These are phyloP conservation scores for Tetrapyrgos nigripes DNA, from an alignment of 1,284 basidiomycete species.

Conservation along the genomic window DNA sequence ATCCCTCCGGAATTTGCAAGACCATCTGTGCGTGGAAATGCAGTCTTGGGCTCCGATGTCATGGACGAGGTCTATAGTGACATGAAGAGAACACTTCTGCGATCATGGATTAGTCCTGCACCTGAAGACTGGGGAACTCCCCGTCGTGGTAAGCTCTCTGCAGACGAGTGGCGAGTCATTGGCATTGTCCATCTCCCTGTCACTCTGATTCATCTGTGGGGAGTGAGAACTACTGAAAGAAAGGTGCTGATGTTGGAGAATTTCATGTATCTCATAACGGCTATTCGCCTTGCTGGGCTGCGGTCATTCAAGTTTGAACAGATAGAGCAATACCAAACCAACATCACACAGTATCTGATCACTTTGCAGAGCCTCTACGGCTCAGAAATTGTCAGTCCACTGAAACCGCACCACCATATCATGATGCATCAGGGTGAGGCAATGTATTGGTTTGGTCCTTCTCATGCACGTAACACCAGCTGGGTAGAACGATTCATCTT, in stretches of 20 bases:
- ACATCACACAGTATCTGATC: background rate
- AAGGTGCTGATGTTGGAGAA: conserved; percentile 30
- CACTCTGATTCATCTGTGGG: conserved; percentile 38
- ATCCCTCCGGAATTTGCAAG: background rate
- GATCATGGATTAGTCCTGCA: conserved; percentile 30
- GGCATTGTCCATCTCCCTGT: conserved; percentile 35
- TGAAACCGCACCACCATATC: background rate
- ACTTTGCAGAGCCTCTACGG: background rate
- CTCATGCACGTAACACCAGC: background rate
- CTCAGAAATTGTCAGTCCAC: background rate
- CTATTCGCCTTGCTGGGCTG: conserved; percentile 19
- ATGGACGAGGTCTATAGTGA: conserved; percentile 25
- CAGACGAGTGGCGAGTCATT: conserved; percentile 38
- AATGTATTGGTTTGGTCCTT: background rate
- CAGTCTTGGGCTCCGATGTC: conserved; percentile 27
- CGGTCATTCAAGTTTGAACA: background rate
- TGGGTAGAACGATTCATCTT: background rate
- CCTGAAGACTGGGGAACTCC: conserved; percentile 33
- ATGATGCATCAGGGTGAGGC: background rate
- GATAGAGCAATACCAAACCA: background rate
- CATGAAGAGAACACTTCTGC: conserved; percentile 28
- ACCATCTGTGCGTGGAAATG: background rate
- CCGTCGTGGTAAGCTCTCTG: conserved; percentile 30
- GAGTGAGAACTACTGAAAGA: background rate
- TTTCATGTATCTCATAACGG: conserved; percentile 37